Base-by-base conservation (phyloP, 345 rosid species). In the Camelina sativa region DNA sequence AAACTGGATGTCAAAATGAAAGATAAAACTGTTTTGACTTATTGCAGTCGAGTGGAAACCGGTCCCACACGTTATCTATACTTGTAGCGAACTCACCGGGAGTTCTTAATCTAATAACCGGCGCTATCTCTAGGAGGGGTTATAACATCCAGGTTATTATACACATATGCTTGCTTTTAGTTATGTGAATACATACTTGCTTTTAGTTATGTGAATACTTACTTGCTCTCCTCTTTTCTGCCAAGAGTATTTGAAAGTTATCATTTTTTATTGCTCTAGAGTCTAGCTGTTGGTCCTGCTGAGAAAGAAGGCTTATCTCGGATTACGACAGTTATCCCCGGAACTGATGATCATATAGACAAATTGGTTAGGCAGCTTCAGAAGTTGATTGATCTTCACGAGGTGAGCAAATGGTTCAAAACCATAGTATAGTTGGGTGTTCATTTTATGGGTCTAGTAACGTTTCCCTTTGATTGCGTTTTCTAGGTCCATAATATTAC, bases 291-390 rank as follows among this genome's bases (percentile, higher is more conserved):
- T 65, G 93, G 93, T 38, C 82, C 59, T 77, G 83, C 90, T 52
- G 96, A 88, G 84, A 84, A 22, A 63, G 90, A 86, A 62, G 90
- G 92, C 8, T 61, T 87, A 62, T 87, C 97, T 60, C 87, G 90
- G 65, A 87, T 88, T 38, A 91, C 92, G 5, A 86, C 92, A 12
- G 93, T 90, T 69, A 84, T 90, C 65, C 90, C 96, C 8, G 96
- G 84, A 23, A 90, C 90, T n/a, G 89, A 90, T 79, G 90, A 85
- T 73, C 77, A 85, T 48, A 86, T 87, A 44, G 79, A 83, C 76
- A 83, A 88, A 80, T 78, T 88, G 80, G 85, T 84, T 62, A 85
- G 88, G 78, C 96, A 88, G 68, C 88, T 90, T 60, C 85, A 79
- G 61, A 90, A 90, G 78, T 75, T 90, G 51, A 69, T 88, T 44